Evolutionary conservation across 139 green algal genomes (phyloP).

Genomic region (Coccomyxa sp.): DNA sequence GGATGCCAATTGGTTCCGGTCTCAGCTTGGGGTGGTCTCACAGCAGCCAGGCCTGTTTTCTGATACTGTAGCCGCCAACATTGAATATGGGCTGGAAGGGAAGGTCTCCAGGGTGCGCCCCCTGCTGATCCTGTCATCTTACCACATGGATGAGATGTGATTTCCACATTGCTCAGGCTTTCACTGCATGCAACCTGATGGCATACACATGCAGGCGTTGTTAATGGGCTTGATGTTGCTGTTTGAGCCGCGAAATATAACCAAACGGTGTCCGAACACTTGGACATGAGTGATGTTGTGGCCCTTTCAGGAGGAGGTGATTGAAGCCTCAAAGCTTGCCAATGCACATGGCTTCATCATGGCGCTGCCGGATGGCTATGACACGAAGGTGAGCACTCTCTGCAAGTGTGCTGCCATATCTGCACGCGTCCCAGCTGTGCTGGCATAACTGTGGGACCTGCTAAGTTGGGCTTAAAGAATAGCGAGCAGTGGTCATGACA

Average conservation of each 20-base stretch:
- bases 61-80: constrained; percentile 65
- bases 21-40: constrained; percentile 58
- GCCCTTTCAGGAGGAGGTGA: constrained; percentile 40
- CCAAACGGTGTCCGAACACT: too few species aligned
- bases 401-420: neutral
- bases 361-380: constrained; percentile 60
- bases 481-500: neutral
- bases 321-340: constrained; percentile 58
- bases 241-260: too few species aligned
- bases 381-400: constrained; percentile 55
- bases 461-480: neutral
- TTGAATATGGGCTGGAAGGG: constrained; percentile 50
- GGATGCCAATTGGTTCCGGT: constrained; percentile 61
- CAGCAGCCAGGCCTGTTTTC: constrained; percentile 68
- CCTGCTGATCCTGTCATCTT: too few species aligned
- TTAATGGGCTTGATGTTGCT: too few species aligned
- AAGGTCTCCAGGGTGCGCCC: neutral
- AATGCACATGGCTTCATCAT: constrained; percentile 81
- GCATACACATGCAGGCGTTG: too few species aligned
- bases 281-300: neutral
- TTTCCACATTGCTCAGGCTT: too few species aligned
- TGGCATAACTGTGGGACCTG: neutral
- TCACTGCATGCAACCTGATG: too few species aligned
- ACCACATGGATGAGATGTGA: too few species aligned
- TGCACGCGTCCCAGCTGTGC: neutral